Evolutionary conservation across 2,329 filamentous ascomycete genomes (phyloP), one percentile per base, ranked within the genome.

Genomic region (Penicillium hordei): DNA sequence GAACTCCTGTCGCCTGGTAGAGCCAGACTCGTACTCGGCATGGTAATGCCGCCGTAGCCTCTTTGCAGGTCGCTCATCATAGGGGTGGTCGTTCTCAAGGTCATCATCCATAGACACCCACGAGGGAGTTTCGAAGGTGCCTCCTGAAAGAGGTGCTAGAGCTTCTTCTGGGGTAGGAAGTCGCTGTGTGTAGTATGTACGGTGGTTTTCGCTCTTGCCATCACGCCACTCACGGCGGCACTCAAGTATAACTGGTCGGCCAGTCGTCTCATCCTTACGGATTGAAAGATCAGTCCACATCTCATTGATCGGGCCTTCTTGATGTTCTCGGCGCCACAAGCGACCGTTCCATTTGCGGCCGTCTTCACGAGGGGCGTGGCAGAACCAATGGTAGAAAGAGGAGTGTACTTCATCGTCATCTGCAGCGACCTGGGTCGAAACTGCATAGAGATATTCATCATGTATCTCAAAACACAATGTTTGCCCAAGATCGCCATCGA

Each of bases 381-480:
- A 83, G 44, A 86, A 78, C 68, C 85, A 89, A 56, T 86, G 81
- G 67, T 91, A 93, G 68, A 84, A 89, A 0, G 86, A 89, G 0
- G 84, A 89, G 57, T 88, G 83, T 5, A 84, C 78, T 57, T 88
- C 84, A 57, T 88, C 83, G 0, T 83, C 79, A 57, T 88, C 83
- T 52, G 85, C 83, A 3, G 81, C 81, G 1, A 82, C 82, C 62
- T 86, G 82, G 61, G 86, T 92, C 0, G 89, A 89, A 6, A 92
- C 74, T 0, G 83, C 87, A 64, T 92, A 92, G 40, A 93, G 85
- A 63, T 85, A 79, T 10, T 78, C 81, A 38, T 85, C 79, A 59
- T 89, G 79, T 19, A 92, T 83, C 59, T 89, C 87, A 67, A 93
- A 92, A 59, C 84, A 89, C n/a, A 90, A 78, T 0, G 84, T 86